phyloP scores from a whole-genome alignment of 2,329 filamentous ascomycete genomes.

The Chaetothyriales sp. region DNA sequence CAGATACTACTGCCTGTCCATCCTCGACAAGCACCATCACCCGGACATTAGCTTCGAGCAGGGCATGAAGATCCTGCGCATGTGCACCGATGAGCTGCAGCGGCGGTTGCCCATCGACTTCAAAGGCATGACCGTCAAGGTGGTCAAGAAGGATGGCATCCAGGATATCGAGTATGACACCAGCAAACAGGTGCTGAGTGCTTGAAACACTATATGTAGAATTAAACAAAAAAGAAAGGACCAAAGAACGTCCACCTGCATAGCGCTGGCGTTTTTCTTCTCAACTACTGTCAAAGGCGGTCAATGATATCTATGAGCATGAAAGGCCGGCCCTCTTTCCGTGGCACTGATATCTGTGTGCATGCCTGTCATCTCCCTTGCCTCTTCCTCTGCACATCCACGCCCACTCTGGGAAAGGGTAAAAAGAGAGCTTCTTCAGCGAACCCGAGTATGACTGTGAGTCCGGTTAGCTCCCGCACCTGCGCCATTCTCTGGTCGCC shows the following conservation, averaged over 20 bases:
- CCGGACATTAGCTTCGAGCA: slow-evolving; percentile 80
- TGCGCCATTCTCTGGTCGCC: neutral
- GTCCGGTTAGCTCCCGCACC: too few relatives aligned
- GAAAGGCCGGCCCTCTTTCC: neutral
- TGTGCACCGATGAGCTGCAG: slow-evolving; percentile 97
- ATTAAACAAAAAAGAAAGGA: neutral
- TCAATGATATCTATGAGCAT: neutral
- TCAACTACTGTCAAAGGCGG: neutral
- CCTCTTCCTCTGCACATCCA: neutral
- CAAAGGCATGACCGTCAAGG: slow-evolving; percentile 90
- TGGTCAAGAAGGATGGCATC: slow-evolving; percentile 87
- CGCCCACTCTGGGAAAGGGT: neutral
- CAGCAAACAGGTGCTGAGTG: slow-evolving; percentile 42
- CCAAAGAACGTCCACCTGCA: slow-evolving; percentile 4
- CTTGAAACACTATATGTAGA: slow-evolving; percentile 19
- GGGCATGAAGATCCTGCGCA: slow-evolving; percentile 77
- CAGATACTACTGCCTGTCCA: slow-evolving; percentile 93
- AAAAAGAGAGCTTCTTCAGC: neutral
- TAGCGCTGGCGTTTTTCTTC: slow-evolving; percentile 6
- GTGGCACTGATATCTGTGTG: neutral
- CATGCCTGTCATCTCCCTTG: neutral
- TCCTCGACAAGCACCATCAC: slow-evolving; percentile 96
- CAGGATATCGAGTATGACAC: slow-evolving; percentile 74
- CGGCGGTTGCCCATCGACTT: slow-evolving; percentile 94
- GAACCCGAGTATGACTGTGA: neutral